Base-by-base conservation (phyloP, 345 rosid species). In the Iberis pinnata region DNA sequence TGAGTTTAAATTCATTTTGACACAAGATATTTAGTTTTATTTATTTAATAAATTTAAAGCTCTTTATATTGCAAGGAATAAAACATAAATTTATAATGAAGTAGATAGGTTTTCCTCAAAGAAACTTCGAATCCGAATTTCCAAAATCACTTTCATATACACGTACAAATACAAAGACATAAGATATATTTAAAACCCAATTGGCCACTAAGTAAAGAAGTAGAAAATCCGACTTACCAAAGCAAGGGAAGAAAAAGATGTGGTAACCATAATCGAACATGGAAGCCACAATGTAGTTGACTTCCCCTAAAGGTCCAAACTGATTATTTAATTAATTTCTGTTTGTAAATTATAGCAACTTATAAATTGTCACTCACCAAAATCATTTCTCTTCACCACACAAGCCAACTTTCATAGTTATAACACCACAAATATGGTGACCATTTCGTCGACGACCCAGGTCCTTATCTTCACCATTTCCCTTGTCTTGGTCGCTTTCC, bases 221-320 rank as follows among this genome's bases (percentile, higher is more conserved):
- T 44, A 39, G 10, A 7, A 46, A 56, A 48, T 20, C 27, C 49
- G 1, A 7, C 20, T 66, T 7, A 53, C 56, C 16, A 46, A 46
- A 37, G 29, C 7, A 1, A 61, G 10, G 69, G 32, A 67, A 67
- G 73, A 61, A 57, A n/a, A n/a, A n/a, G n/a, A n/a, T n/a, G 71
- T 65, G 78, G 77, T 47, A 80, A 70, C 74, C 82, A 80, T 77
- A 55, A 77, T 77, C 83, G 76, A 71, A 69, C 65, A 65, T 69
- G 75, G 70, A 64, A n/a, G 69, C 74, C 79, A 75, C 73, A 70
- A 32, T 39, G 63, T 64, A 52, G 64, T 68, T 61, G 67, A 56
- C 68, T 37, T 63, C 26, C 7, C 42, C 31, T 41, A 26, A 56
- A 43, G 58, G 33, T 43, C 41, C 26, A 45, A 44, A 39, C 1